Base-by-base conservation (phyloP, 805 yeast genomes). In the Metschnikowia shivogae region DNA sequence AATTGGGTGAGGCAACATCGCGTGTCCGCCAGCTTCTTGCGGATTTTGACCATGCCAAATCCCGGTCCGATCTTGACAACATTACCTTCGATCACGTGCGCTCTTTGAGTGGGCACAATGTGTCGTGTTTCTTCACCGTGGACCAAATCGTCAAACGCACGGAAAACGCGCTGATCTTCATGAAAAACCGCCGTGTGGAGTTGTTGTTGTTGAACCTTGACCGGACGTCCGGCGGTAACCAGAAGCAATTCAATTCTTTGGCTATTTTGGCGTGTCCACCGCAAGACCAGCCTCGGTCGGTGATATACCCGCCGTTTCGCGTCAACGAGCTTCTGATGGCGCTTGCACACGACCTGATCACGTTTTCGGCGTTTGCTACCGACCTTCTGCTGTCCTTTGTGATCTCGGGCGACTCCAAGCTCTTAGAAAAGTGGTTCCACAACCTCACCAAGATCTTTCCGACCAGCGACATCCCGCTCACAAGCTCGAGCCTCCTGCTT, bases 231-330 rank as follows among this genome's bases (percentile, higher is more conserved):
- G 33, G 43, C 17, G 40, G 35, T 8, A 40, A 36, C 10, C 42
- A 54, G 6, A 41, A 34, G 5, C 13, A 36, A 6, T 65, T 54
- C 48, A 66, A 70, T 45, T 62, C 76, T 5, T 62, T 70, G 53
- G 76, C 74, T 6, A 55, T 71, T 11, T 52, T 70, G 40, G 50
- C 56, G 3, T 45, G 62, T 13, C 60, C 62, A 6, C 34, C 39
- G n/a, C 53, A 50, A 17, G 36, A 37, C 6, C 50, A 44, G 3
- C 47, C 63, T 1, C 56, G 75, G 24, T 61, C 66, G 8, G 62
- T 71, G 29, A 44, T 71, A 49, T 70, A 55, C 49, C 75, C 76
- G 7, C 76, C 76, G 1, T 70, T 71, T 50, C 49, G 76, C 39
- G 50, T 67, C 41, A 67, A 68, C 47, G 73, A 68, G 44, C 54